Base-by-base conservation (phyloP, 139 green algal genomes). In the Marvania coccoides region DNA sequence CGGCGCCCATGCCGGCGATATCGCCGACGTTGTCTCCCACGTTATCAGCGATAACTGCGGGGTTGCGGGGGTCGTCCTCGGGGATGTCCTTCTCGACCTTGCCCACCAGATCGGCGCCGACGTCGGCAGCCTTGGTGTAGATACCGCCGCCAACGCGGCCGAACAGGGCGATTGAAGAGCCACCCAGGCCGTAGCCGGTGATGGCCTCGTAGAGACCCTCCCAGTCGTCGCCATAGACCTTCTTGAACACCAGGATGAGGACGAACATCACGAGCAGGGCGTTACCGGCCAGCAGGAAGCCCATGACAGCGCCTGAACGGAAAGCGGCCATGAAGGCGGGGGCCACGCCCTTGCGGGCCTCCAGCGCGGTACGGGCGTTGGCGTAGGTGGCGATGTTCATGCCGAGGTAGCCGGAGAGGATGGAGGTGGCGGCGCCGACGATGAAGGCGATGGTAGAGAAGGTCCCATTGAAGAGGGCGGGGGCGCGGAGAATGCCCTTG, bases 21-120 rank as follows among this genome's bases (percentile, higher is more conserved):
- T 98, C 93, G 42, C 93, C 93, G 29, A 98, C 93, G 63, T 98
- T 98, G 86, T 98, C 93, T 56, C 93, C 93, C 42, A 98, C 93
- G 61, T 98, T 98, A 76, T 98, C 93, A 56, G 91, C 91, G 83
- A 98, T 97, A 23, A 95, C 90, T 33, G 93, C 94, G 48, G 94
- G 94, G 85, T 99, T 99, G 38, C 95, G 77, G 7, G 95, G 94
- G 77, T 99, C 95, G 62, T 99, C 95, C 84, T 99, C 95, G 6
- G 95, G 91, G 65, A 97, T 98, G 72, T 94, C 88, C 84, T 97
- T 95, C 83, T 97, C 91, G 2, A 98, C 70, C 85, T 98, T 98
- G 71, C 93, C 93, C 30, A 98, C 93, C 38, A 98, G 86, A 68
- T 99, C 93, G 55, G 93, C 93, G 40, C 93, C 93, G 14, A 99